Evolutionary conservation across 805 yeast genomes (phyloP), one percentile per base, ranked within the genome.

Genomic region (Wickerhamiella nectarea): DNA sequence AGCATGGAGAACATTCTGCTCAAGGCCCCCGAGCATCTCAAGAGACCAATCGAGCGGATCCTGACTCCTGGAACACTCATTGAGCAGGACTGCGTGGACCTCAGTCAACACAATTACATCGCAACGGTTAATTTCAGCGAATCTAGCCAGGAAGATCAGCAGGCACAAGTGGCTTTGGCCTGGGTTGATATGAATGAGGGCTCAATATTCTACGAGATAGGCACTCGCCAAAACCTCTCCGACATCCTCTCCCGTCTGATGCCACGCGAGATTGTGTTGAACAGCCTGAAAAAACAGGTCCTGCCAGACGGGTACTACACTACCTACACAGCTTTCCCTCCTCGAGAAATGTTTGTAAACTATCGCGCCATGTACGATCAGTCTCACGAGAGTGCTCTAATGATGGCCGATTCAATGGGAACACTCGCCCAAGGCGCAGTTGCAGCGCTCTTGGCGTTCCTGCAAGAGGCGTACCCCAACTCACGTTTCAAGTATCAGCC

Each of bases 111-210:
- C 52, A 84, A 86, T 54, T 85, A 69, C 56, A 62, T 89, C 28
- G 65, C 80, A 19, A 72, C 83, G 4, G 67, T 89, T 7, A 28
- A 28, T 15, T n/a, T 5, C 28, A 25, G 28, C 28, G 28, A 25
- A 4, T 25, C 28, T 11, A n/a, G 12, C 28, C 28, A 8, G 4
- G 38, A 7, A 1, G 57, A 61, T 11, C n/a, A n/a, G n/a, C n/a
- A n/a, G n/a, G 69, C 71, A 17, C 66, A 67, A 19, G 68, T 86
- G 3, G 95, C 95, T 0, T 53, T 91, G 1, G 71, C 86, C 22
- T 91, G 97, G 97, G 72, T 80, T 35, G 98, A 91, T 61, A 66
- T 89, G 0, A 80, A 91, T 0, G 75, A 89, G 1, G 96, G 97
- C 0, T 76, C 76, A 18, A 72, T 84, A 9, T 17, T 25, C 53